Base-by-base conservation (phyloP, 495 filamentous ascomycete genomes). In the Bombardia bombarda region DNA sequence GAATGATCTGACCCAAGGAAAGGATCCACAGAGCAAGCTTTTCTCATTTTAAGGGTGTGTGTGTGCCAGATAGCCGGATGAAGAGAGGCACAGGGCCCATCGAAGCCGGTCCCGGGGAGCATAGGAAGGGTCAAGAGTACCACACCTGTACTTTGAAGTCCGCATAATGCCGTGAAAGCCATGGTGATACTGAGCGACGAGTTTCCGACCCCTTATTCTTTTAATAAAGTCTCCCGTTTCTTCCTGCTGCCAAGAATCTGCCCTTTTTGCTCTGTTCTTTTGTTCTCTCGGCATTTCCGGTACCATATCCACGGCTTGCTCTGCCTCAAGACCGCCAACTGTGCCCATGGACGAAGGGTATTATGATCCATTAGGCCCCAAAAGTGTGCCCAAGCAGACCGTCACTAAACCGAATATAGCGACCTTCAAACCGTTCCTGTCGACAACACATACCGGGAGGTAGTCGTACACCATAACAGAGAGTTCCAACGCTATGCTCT, bases 401-500 rank as follows among this genome's bases (percentile, higher is more conserved):
- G 22, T 51, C 37, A 41, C 56, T 59, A 50, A 60, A 32, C 38
- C 17, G 33, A 32, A 39, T 35, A 48, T 39, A 62, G 58, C 48
- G 60, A 61, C 51, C 53, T 56, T 42, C 56, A 66, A 38, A 65
- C 61, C 28, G 53, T 65, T 45, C 62, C 66, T 19, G 65, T 89
- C 50, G 76, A 84, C 65, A 66, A 70, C 34, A 63, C 62, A 42
- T 82, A 77, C 57, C 69, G 77, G 47, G 71, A 82, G 53, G 80
- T 78, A 7, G 63, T 87, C 24, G 66, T 67, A n/a, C 65, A 84
- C 50, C 72, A 84, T 52, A 78, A 79, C 55, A 74, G 86, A 53
- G 70, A 74, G 19, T 92, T 79, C 62, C 86, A 92, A 52, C 77
- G 75, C 53, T 82, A 79, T 63, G 78, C 86, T 21, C 63, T 96